phyloP scores from a whole-genome alignment of 352 stramenopile genomes.

The Phytopythium helicoides region DNA sequence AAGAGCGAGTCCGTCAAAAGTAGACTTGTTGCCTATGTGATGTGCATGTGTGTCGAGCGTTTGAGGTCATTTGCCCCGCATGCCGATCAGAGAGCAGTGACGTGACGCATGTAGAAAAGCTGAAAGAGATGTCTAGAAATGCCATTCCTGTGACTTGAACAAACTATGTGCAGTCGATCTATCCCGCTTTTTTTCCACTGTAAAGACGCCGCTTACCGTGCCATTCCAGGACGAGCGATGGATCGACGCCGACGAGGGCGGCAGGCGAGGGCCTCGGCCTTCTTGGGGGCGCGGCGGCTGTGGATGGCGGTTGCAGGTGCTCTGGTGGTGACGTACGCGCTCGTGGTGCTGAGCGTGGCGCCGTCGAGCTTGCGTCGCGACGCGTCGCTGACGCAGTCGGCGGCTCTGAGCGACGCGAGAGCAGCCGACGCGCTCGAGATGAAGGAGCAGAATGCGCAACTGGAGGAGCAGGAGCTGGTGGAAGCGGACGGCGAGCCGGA shows the following conservation, averaged over 20 bases:
- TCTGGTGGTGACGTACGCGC: conserved; percentile 34
- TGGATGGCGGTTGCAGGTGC: conserved; percentile 21
- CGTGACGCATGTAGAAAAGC: no score
- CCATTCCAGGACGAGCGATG: not conserved
- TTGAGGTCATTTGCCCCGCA: no score
- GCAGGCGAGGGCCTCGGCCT: not conserved
- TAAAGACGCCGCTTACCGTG: not conserved
- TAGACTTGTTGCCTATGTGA: conserved; percentile 1
- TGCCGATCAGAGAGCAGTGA: no score
- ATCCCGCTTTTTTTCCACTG: no score
- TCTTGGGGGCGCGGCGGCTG: conserved; percentile 2
- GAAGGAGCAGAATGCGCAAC: conserved; percentile 12
- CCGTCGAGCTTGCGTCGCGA: conserved; percentile 8
- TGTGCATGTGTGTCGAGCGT: not conserved
- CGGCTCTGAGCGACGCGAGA: conserved; percentile 1
- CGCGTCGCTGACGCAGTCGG: not conserved
- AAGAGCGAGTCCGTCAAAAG: not conserved
- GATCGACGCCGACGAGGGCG: not conserved
- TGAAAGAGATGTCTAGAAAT: no score
- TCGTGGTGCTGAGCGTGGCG: conserved; percentile 33
- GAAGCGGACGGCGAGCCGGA: conserved; percentile 13
- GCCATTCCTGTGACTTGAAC: no score
- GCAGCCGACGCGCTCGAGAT: conserved; percentile 9
- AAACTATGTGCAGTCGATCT: no score
- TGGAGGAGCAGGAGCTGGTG: conserved; percentile 4